Base-by-base conservation (phyloP, 805 yeast genomes). In the Hanseniaspora jakobsenii region DNA sequence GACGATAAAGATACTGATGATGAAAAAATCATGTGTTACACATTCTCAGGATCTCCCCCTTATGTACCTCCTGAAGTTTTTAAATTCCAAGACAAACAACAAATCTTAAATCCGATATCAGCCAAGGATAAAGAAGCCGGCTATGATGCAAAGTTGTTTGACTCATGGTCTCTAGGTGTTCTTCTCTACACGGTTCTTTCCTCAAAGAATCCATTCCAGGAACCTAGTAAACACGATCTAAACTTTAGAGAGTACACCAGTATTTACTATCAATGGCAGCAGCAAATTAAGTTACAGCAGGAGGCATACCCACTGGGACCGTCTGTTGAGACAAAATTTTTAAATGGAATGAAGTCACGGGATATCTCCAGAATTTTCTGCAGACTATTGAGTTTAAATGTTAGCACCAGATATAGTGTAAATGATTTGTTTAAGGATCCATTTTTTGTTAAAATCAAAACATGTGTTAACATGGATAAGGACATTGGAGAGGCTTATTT, bases 31-130 rank as follows among this genome's bases (percentile, higher is more conserved):
- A 22, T 51, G 24, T 61, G 63, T 30, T 63, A 69, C 32, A 64
- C 74, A 2, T 70, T 71, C 57, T 79, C 80, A 34, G 91, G 93
- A 2, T 79, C 87, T 1, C 84, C 91, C 3, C 91, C 91, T 1
- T 81, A 79, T 58, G 73, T 79, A 10, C 76, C 89, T 4, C 91
- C 93, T 1, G 91, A 81, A 59, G 82, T 80, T 13, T 70, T 75
- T 72, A 57, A 62, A 22, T 63, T 38, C 40, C 34, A 28, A 21
- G 43, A 38, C 2, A 72, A 50, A 67, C 66, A 48, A 70, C 64
- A 30, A 60, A 56, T 44, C 44, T 54, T 7, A 53, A 59, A 44
- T 55, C 57, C 40, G 44, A 47, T n/a, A 51, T 55, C 65, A 65
- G 59, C 52, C 62, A 53, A 56, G 40, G 52, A 38, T 37, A 40